Evolutionary conservation across 169 alveolate species (phyloP).

Genomic region (Eimeria falciformis): DNA sequence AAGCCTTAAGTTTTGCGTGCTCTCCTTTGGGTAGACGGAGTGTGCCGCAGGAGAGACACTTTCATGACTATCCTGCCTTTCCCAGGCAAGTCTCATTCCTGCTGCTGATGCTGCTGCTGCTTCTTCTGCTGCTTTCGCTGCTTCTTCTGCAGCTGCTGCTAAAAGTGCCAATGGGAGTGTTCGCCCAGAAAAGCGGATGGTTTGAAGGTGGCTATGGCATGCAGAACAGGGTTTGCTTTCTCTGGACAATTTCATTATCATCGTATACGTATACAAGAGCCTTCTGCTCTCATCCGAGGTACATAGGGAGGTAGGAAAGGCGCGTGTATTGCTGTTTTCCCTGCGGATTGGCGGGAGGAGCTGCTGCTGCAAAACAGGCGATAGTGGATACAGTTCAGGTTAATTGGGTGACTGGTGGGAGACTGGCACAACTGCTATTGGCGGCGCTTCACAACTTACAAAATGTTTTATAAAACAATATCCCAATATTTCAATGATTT

Average conservation of each 20-base stretch:
- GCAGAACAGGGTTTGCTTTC: not conserved
- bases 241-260: not conserved
- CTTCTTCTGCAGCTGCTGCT: conserved; percentile 1
- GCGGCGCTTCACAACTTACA: not conserved
- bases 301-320: not conserved
- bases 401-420: no score
- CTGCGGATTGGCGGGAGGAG: not conserved
- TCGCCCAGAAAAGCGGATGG: no score
- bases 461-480: not conserved
- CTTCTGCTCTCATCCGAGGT: not conserved
- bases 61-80: not conserved
- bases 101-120: conserved; percentile 2
- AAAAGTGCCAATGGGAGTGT: no score
- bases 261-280: not conserved
- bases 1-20: not conserved
- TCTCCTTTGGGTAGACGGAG: not conserved
- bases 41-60: not conserved
- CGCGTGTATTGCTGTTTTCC: not conserved
- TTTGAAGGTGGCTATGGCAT: no score
- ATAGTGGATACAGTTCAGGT: not conserved
- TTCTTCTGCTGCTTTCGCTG: not conserved
- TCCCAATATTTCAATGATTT: not conserved
- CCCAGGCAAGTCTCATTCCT: not conserved
- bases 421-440: no score
- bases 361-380: not conserved